Conservation (phyloP, 2,329 filamentous ascomycete genomes). For the Coniochaeta ligniaria region DNA sequence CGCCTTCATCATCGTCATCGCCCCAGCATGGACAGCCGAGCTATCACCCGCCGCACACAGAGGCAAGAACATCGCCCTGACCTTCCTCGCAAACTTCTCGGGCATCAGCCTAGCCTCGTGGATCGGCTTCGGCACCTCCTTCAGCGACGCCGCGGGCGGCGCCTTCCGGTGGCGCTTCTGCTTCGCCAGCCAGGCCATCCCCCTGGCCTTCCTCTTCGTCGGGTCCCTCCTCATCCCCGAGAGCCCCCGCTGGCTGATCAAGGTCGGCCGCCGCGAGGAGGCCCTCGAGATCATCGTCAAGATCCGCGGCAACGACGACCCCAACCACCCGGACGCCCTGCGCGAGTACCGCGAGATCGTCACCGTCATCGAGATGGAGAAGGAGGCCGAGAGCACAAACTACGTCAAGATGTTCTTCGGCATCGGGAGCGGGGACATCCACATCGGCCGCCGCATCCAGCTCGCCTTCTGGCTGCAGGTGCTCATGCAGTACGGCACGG, state of each 20-base stretch:
- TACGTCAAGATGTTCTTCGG: slow-evolving; percentile 63
- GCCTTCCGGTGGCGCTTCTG: not conserved
- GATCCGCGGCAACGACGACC: slow-evolving; percentile 51
- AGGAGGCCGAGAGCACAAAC: slow-evolving; percentile 47
- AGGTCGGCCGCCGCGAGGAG: slow-evolving; percentile 59
- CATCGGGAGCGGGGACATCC: slow-evolving; percentile 56
- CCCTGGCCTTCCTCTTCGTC: slow-evolving; percentile 23
- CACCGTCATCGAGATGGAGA: slow-evolving; percentile 56
- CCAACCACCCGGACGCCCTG: slow-evolving; percentile 35
- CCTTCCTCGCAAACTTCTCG: not conserved
- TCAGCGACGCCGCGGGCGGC: not conserved
- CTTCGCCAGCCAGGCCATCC: not conserved
- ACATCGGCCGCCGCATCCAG: slow-evolving; percentile 61
- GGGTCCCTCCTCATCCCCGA: slow-evolving; percentile 54
- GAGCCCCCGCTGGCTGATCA: slow-evolving; percentile 60
- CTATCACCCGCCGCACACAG: not conserved
- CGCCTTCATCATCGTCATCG: not conserved
- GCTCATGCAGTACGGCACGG: slow-evolving; percentile 58
- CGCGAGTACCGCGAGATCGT: slow-evolving; percentile 63
- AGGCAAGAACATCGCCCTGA: not conserved
- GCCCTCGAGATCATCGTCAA: slow-evolving; percentile 57
- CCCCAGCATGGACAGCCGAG: not conserved
- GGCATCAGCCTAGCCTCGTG: not conserved
- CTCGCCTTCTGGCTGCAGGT: slow-evolving; percentile 67
- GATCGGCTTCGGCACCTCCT: not conserved